A percentile compares a stretch with the other conserved stretches of the same genome.
phyloP scores from a whole-genome alignment of 1,284 basidiomycete species.

The Melampsora larici-populina region DNA sequence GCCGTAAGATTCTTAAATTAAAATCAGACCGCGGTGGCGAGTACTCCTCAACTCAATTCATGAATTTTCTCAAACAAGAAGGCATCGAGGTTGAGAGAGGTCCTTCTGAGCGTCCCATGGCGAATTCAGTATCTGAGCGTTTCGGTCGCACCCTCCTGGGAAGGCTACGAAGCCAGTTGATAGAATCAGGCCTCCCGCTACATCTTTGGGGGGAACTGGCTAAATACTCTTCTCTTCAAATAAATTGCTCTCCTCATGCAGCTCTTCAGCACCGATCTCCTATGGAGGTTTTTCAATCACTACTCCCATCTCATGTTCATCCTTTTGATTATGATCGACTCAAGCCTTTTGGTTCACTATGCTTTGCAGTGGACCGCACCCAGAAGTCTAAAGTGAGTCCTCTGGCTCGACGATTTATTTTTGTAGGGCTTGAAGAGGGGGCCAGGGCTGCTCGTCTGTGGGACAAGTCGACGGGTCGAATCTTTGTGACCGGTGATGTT shows the following conservation, averaged over 20 bases:
- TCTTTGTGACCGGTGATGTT: not conserved
- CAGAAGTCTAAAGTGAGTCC: not conserved
- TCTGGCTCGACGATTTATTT: not conserved
- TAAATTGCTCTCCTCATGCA: not conserved
- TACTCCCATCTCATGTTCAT: not conserved
- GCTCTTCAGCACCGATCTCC: not conserved
- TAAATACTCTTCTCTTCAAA: not conserved
- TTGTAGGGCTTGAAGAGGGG: not conserved
- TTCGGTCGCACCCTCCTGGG: not conserved
- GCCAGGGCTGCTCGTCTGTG: not conserved
- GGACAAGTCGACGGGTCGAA: too few relatives aligned
- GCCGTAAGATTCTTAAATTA: not conserved
- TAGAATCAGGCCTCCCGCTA: not conserved
- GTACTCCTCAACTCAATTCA: not conserved
- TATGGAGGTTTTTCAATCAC: not conserved
- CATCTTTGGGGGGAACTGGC: not conserved
- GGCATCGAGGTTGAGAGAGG: not conserved
- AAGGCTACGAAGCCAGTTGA: not conserved
- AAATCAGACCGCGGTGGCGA: not conserved
- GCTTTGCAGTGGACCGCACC: not conserved
- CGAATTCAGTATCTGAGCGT: conserved; percentile 4
- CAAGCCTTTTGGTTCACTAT: too few relatives aligned
- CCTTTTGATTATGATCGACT: not conserved
- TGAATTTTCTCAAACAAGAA: not conserved
- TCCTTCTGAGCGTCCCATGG: not conserved